Evolutionary conservation across 805 yeast genomes (phyloP).

Genomic region (Saccharomycopsis guyanensis): DNA sequence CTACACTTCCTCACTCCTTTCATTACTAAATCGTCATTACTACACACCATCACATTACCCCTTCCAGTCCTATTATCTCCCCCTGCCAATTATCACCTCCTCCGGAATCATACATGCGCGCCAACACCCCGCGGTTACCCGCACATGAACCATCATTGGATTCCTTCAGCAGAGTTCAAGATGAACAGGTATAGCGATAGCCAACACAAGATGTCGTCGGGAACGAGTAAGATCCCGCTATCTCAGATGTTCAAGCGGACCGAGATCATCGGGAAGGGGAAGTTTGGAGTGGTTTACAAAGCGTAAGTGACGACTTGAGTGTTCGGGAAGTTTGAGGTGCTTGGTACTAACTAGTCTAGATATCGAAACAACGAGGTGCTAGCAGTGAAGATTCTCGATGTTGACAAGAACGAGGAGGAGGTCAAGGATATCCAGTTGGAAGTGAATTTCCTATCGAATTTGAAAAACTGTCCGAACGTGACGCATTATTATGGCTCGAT

Average conservation of each 20-base stretch:
- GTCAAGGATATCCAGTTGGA: slow-evolving; percentile 93
- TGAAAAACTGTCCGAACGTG: slow-evolving; percentile 83
- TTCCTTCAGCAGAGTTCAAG: too few species aligned
- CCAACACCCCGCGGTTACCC: too few species aligned
- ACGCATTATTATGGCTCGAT: slow-evolving; percentile 89
- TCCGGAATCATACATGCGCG: too few species aligned
- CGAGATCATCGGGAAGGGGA: slow-evolving; percentile 92
- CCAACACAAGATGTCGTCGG: slow-evolving; percentile 6
- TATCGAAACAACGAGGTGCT: slow-evolving; percentile 60
- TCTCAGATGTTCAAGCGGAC: slow-evolving; percentile 55
- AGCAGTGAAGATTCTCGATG: slow-evolving; percentile 87
- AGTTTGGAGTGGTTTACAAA: slow-evolving; percentile 93
- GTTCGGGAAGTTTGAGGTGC: too few species aligned
- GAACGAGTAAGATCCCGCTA: slow-evolving; percentile 12
- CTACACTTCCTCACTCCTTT: too few species aligned
- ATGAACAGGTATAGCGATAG: too few species aligned
- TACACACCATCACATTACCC: too few species aligned
- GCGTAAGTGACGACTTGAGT: slow-evolving; percentile 49
- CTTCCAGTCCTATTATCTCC: too few species aligned
- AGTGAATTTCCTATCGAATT: slow-evolving; percentile 73
- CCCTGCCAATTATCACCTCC: too few species aligned
- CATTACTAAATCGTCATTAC: too few species aligned
- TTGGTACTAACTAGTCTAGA: slow-evolving; percentile 21
- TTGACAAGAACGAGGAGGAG: slow-evolving; percentile 91
- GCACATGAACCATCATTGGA: too few species aligned